Conservation (phyloP, 441 rosid genomes). For the Mallotus repandus region DNA sequence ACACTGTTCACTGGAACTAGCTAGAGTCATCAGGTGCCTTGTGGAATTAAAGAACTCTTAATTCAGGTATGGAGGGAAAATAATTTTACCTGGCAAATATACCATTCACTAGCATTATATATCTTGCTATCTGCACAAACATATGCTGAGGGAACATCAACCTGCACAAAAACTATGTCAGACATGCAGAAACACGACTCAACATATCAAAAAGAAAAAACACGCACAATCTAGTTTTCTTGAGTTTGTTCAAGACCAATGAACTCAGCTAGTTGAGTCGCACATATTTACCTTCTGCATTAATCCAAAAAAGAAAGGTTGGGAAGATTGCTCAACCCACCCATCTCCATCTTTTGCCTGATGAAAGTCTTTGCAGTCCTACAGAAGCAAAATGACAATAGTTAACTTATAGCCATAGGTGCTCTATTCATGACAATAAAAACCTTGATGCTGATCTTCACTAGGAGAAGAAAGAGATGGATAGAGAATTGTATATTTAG, state of each 20-base stretch:
- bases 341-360: conserved; percentile 99
- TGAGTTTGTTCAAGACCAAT: conserved; percentile 8
- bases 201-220: background rate
- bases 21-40: background rate
- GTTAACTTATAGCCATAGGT: conserved; percentile 14
- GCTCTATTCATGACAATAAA: background rate
- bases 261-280: conserved; percentile 2
- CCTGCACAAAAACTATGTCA: conserved; percentile 43
- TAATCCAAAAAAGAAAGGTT: conserved; percentile 72
- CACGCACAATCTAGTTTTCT: background rate
- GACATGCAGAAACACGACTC: conserved; percentile 6
- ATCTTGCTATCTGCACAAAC: conserved; percentile 90
- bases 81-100: conserved; percentile 80
- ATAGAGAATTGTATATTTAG: background rate
- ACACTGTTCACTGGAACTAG: background rate
- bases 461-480: background rate
- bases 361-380: conserved; percentile 96
- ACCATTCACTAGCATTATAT: conserved; percentile 93
- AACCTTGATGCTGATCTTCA: background rate
- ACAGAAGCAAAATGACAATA: conserved; percentile 28
- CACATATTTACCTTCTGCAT: conserved; percentile 65
- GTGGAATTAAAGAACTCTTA: background rate
- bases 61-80: conserved; percentile 8
- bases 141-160: conserved; percentile 76
- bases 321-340: conserved; percentile 93